Evolutionary conservation across 1,284 basidiomycete species (phyloP).

Genomic region (Melanopsichium pennsylvanicum): DNA sequence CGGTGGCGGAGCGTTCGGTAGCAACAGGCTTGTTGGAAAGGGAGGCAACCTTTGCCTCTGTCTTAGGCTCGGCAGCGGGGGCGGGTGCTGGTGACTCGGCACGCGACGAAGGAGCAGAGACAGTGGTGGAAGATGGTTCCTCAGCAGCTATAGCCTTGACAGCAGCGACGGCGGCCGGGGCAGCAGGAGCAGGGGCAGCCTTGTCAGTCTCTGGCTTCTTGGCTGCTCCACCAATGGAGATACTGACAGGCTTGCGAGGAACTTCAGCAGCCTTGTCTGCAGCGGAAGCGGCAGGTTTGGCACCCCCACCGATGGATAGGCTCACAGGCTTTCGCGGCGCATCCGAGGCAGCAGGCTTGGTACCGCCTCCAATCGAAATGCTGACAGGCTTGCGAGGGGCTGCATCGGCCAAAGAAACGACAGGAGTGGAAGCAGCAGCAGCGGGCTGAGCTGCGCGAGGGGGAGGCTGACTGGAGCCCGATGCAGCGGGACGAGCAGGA

Average conservation of each 20-base stretch:
- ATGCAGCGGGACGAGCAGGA: constrained; percentile 42
- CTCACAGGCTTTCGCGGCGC: constrained; percentile 49
- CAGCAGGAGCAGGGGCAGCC: constrained; percentile 21
- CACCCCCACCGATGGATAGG: constrained; percentile 60
- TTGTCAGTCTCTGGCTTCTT: constrained; percentile 33
- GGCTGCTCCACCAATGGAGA: constrained; percentile 58
- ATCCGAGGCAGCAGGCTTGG: constrained; percentile 28
- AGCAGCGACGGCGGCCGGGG: constrained; percentile 39
- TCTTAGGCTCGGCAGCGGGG: constrained; percentile 33
- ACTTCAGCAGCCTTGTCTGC: constrained; percentile 33
- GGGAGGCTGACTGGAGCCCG: constrained; percentile 34
- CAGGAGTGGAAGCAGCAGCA: constrained; percentile 9
- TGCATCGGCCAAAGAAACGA: no score
- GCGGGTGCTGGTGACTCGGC: constrained; percentile 45
- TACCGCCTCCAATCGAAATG: constrained; percentile 62
- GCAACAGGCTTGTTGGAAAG: constrained; percentile 37
- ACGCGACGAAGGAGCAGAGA: constrained; percentile 41
- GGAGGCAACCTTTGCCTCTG: constrained; percentile 38
- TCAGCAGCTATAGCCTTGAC: constrained; percentile 49
- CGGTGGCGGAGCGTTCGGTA: constrained; percentile 54
- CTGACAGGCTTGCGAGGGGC: constrained; percentile 59
- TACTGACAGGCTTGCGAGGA: constrained; percentile 44
- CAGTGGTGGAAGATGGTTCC: constrained; percentile 23
- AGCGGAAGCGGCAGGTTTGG: constrained; percentile 33
- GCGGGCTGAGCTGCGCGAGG: constrained; percentile 11